These are phyloP conservation scores for Kuraishia piskuri DNA, from an alignment of 805 yeast species.

Conservation along the genomic window DNA sequence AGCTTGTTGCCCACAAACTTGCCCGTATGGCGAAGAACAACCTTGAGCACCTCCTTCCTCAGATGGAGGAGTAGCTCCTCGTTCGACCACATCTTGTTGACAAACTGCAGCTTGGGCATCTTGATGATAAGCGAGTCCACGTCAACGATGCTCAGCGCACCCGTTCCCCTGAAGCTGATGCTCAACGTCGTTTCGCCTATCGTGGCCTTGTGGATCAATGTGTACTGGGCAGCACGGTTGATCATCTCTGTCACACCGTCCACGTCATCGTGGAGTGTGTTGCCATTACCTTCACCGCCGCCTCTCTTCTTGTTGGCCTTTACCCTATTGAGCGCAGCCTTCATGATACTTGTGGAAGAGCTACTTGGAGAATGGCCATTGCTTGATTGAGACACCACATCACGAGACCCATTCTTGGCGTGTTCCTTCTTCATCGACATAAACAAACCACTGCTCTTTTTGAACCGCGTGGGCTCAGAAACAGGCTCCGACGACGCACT, in stretches of 20 bases:
- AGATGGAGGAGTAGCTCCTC: conserved; percentile 57
- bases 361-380: neutral
- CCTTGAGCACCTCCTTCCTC: conserved; percentile 53
- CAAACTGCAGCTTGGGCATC: conserved; percentile 52
- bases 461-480: neutral
- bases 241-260: conserved; percentile 58
- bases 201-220: conserved; percentile 56
- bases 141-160: conserved; percentile 60
- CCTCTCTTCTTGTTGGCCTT: neutral
- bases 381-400: too few relatives aligned
- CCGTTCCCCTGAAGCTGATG: conserved; percentile 72
- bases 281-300: neutral
- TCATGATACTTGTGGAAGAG: neutral
- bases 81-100: conserved; percentile 62
- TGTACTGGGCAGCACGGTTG: conserved; percentile 60
- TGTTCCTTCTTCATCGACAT: neutral
- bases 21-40: conserved; percentile 61
- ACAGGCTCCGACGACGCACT: neutral
- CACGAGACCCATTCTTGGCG: neutral
- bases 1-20: conserved; percentile 70
- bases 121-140: conserved; percentile 64
- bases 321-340: neutral
- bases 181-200: conserved; percentile 42
- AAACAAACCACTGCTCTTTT: neutral
- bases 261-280: neutral